Base-by-base conservation (phyloP, 1,284 basidiomycete species). In the Schizophyllum amplum region DNA sequence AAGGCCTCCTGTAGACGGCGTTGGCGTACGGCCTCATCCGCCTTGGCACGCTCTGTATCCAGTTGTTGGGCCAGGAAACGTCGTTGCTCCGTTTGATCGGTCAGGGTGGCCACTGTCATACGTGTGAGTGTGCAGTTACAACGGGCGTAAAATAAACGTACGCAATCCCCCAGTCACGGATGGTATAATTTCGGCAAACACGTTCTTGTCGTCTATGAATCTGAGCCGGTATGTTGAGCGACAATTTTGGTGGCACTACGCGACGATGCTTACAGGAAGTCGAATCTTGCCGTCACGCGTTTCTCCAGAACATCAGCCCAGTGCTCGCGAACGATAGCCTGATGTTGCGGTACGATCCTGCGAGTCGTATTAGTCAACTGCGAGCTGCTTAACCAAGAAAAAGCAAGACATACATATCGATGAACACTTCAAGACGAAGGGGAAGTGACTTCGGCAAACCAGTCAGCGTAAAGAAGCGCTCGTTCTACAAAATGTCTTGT, bases 1-100 rank as follows among this genome's bases (percentile, higher is more conserved):
- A 57, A 57, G 9, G 57, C 57, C 42, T 58, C 57, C 25, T 58
- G 57, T 20, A 55, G 49, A 17, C 57, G 24, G 33, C 57, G 25
- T 27, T 24, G 57, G 11, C 55, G 23, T 15, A 58, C 33, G 13
- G 57, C 57, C 15, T 58, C 57, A 25, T 58, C 57, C 11, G 54
- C 50, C 26, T 58, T 58, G 17, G 33, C 24, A 21, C 57, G 57
- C 21, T 55, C 57, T 7, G 47, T 33, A 4, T 52, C 46, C 21
- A 58, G 49, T 24, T 58, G 57, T 23, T 55, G 26, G 13, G 49
- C 54, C 21, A 47, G 53, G n/a, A 55, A 51, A 15, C 20, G 21
- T 13, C 54, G 24, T 20, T 58, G 54, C 11, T 58, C 57, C 4
- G 57, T 58, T 47, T 58, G 57, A 26, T 58, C 57, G 7, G 57